Evolutionary conservation across 2,329 filamentous ascomycete species (phyloP), one percentile per base, ranked within the genome.

Genomic region (Fusarium nanum): DNA sequence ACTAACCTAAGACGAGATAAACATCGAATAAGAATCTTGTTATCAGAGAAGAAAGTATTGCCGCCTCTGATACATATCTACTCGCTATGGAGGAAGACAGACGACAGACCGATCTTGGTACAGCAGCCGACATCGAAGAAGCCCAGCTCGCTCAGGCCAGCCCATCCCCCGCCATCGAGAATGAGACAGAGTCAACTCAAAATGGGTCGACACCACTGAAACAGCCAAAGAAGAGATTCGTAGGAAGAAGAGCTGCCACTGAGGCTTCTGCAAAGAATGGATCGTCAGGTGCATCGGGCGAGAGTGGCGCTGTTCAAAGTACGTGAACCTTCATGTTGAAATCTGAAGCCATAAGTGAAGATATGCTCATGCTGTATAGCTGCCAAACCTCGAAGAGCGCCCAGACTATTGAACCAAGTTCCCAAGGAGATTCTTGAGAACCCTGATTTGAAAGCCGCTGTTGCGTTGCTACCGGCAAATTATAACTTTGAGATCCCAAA

Each of bases 401-500:
- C 93, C 2, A 88, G 96, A 70, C 88, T 94, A n/a, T 81, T 98
- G 65, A 98, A 98, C 78, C 93, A 96, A 77, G 92, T 99, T 2
- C 95, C 96, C 4, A 86, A 90, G 18, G 92, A 95, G 69, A 97
- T 99, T 68, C 85, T 96, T 22, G 87, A 97, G 69, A 92, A 99
- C 76, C 85, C 90, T 49, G 92, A 92, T 49, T 92, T 99, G 76
- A 95, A 95, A 79, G 91, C 90, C 46, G 96, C 96, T 6, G 94
- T 98, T 62, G 86, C 89, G 8, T 87, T 99, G 32, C 88, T 99
- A 4, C 96, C 96, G 2, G 84, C 89, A n/a, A 99, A 99, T 84
- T 99, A 99, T 86, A 95, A 93, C 75, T 99, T 99, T 79, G 96
- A 99, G 83, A 94, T 99, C 59, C 96, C 93, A 78, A 99, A 99